These are phyloP conservation scores for Flaveria sonorensis DNA, from an alignment of 129 eudicot species.

Conservation along the genomic window DNA sequence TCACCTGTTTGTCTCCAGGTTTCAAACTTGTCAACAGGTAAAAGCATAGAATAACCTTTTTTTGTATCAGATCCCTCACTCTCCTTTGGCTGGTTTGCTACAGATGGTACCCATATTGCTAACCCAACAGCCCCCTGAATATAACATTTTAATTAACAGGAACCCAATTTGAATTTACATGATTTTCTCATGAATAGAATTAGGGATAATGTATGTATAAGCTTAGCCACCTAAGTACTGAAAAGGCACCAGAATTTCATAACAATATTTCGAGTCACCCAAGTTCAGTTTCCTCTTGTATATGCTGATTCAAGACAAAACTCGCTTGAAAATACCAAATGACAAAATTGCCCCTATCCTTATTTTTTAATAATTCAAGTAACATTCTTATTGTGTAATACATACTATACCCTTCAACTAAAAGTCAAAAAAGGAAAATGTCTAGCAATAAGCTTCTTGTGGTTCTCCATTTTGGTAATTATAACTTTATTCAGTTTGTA, in stretches of 20 bases:
- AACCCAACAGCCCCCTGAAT: slow-evolving; percentile 96
- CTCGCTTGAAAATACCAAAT: background rate
- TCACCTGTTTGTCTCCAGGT: slow-evolving; percentile 55
- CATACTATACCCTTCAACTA: background rate
- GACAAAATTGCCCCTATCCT: background rate
- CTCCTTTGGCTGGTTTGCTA: slow-evolving; percentile 77
- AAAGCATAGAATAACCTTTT: slow-evolving; percentile 69
- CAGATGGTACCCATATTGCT: slow-evolving; percentile 99
- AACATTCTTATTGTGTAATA: background rate
- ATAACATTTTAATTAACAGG: background rate
- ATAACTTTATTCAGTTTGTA: no score
- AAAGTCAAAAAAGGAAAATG: background rate
- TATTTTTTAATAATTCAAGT: background rate
- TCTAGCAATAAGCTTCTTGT: background rate
- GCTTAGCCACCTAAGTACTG: slow-evolving; percentile 7
- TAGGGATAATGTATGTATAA: slow-evolving; percentile 17
- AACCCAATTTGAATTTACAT: background rate
- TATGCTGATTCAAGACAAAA: background rate
- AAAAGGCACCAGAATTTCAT: background rate
- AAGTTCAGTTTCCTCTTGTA: background rate
- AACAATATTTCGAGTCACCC: background rate
- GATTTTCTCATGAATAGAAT: slow-evolving; percentile 16
- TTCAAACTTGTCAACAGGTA: slow-evolving; percentile 59
- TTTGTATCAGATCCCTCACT: slow-evolving; percentile 56
- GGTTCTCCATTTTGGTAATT: background rate